Conservation (phyloP, 2,329 filamentous ascomycete species). For the Fusarium liriodendri region DNA sequence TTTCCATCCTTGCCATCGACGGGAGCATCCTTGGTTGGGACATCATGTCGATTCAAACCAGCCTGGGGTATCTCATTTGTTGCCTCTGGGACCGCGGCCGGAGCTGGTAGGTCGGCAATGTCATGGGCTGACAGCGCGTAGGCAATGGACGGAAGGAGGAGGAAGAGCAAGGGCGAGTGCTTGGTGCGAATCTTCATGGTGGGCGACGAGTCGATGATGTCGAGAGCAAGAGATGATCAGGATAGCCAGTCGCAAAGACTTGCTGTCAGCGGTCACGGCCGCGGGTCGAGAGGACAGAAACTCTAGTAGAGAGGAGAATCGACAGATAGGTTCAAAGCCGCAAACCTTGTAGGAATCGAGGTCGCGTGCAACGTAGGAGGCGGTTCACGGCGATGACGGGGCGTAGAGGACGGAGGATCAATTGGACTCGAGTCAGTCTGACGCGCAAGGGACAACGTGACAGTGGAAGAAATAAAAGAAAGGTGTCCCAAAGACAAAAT, state of each 20-base stretch:
- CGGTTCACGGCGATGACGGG: conserved; percentile 20
- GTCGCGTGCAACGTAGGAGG: conserved; percentile 38
- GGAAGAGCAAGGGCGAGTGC: conserved; percentile 67
- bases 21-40: conserved; percentile 79
- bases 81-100: conserved; percentile 42
- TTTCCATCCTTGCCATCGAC: conserved; percentile 95
- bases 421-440: conserved; percentile 8
- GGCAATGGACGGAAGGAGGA: conserved; percentile 69
- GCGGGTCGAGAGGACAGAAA: conserved; percentile 5
- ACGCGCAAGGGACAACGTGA: conserved; percentile 3
- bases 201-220: conserved; percentile 25
- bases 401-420: not conserved
- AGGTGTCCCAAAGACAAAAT: not conserved
- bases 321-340: conserved; percentile 12
- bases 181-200: conserved; percentile 70
- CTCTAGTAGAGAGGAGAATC: not conserved
- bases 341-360: conserved; percentile 23
- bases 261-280: conserved; percentile 22
- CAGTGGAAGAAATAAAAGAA: conserved; percentile 3
- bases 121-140: conserved; percentile 53
- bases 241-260: conserved; percentile 14
- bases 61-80: conserved; percentile 43
- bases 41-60: conserved; percentile 49
- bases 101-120: conserved; percentile 34
- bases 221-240: conserved; percentile 2